These are phyloP conservation scores for Tricholoma terreum DNA, from an alignment of 768 basidiomycete species.

Conservation along the genomic window DNA sequence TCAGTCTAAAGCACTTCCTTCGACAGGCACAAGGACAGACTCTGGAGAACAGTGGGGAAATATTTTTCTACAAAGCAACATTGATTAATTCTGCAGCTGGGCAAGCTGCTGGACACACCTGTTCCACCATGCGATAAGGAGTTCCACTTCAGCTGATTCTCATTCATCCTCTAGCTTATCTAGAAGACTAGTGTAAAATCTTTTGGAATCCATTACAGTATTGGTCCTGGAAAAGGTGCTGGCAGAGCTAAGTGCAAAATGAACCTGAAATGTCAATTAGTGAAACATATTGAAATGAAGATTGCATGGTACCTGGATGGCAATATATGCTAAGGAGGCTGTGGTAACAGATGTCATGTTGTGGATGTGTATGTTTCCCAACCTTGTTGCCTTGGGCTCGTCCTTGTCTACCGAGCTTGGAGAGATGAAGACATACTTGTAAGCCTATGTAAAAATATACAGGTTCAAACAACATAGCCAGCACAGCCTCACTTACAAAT, in stretches of 20 bases:
- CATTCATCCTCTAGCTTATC: neutral
- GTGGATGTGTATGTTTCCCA: neutral
- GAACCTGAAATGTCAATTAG: neutral
- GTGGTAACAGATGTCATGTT: neutral
- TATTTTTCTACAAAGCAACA: too few relatives aligned
- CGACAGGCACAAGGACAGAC: neutral
- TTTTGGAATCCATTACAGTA: too few relatives aligned
- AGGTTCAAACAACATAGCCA: too few relatives aligned
- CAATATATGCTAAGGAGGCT: neutral
- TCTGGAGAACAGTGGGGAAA: neutral
- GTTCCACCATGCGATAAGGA: slow-evolving; percentile 14
- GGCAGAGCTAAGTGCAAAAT: too few relatives aligned
- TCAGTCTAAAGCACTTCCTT: neutral
- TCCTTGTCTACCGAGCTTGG: slow-evolving; percentile 25
- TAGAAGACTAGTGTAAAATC: too few relatives aligned
- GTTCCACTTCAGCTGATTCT: slow-evolving; percentile 5
- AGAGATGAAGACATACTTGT: too few relatives aligned
- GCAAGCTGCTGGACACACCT: neutral
- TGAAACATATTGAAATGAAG: neutral
- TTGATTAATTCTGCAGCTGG: too few relatives aligned
- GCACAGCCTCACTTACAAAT: slow-evolving; percentile 5
- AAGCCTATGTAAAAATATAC: slow-evolving; percentile 12
- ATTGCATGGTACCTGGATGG: neutral
- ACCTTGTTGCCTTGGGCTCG: slow-evolving; percentile 20
- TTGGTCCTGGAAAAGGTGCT: too few relatives aligned